Evolutionary conservation across 2,329 filamentous ascomycete species (phyloP), one percentile per base, ranked within the genome.

Genomic region (Penicillium sp.): DNA sequence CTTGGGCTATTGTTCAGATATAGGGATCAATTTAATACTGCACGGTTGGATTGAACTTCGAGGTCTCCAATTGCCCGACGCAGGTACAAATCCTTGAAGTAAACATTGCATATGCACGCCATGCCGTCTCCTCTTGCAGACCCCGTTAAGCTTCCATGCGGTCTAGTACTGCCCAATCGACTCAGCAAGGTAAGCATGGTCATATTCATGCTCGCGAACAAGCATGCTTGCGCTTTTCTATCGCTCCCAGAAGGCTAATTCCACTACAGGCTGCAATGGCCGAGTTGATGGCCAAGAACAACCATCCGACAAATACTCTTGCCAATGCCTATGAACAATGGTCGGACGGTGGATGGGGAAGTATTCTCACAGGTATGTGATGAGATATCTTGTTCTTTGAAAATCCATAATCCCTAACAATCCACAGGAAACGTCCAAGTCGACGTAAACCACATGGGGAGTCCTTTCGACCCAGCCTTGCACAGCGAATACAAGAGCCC

Each of bases 131-230:
- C 64, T 24, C 54, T 79, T 9, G 62, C 67, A 49, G 69, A 78
- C 27, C 75, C 81, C 0, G 62, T 83, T 14, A 81, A 75, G 36
- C 73, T 85, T 1, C 79, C 80, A 56, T 83, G 81, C 63, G 83
- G 83, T 1, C 72, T 86, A 24, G 76, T 73, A 0, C 65, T 86
- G 3, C 80, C 80, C 3, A 86, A 86, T 61, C 79, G 83, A 5
- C 73, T 86, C 1, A 73, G 67, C 45, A 79, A 79, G 67, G 70
- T 71, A 53, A 7, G 4, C 4, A n/a, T 13, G 45, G 8, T 9
- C 18, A 18, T 16, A 24, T 8, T 27, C 24, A 27, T 27, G 24
- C 5, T 27, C 24, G 24, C 5, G 24, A 8, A 27, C 4, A 27
- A 6, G 24, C 8, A 5, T 16, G 29, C 6, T 18, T n/a, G 10